These are phyloP conservation scores for Beauveria varroae DNA, from an alignment of 2,329 filamentous ascomycete genomes.

Conservation along the genomic window DNA sequence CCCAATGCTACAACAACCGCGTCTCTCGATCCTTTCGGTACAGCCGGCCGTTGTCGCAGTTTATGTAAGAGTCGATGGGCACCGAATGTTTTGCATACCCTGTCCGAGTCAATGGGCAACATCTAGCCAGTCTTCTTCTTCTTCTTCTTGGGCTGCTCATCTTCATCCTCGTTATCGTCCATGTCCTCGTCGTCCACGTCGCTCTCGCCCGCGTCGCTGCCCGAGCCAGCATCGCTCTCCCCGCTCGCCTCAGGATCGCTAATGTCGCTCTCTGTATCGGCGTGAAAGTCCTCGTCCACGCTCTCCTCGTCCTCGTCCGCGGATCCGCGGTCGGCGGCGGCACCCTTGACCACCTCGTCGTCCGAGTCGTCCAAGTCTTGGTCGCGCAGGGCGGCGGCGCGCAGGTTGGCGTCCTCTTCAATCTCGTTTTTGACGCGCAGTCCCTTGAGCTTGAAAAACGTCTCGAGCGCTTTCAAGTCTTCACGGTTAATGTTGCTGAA, in stretches of 20 bases:
- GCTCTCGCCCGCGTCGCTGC: conserved; percentile 42
- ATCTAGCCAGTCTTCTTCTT: conserved; percentile 35
- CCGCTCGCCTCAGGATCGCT: conserved; percentile 92
- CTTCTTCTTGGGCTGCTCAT: conserved; percentile 45
- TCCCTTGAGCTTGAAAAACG: conserved; percentile 94
- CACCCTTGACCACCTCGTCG: conserved; percentile 62
- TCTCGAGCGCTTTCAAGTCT: conserved; percentile 92
- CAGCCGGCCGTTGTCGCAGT: too few species aligned
- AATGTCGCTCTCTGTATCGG: conserved; percentile 87
- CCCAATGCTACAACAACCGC: not conserved
- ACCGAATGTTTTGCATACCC: not conserved
- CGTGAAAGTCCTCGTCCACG: conserved; percentile 91
- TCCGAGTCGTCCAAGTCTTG: conserved; percentile 79
- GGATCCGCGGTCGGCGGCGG: conserved; percentile 70
- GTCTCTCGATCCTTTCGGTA: not conserved
- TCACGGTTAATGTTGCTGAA: conserved; percentile 99
- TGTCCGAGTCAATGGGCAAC: not conserved
- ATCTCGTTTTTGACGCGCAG: conserved; percentile 98
- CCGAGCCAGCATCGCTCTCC: conserved; percentile 57
- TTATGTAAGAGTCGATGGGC: not conserved
- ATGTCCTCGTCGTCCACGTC: conserved; percentile 40
- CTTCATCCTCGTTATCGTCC: conserved; percentile 35
- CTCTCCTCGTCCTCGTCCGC: conserved; percentile 96
- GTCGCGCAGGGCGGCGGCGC: conserved; percentile 76
- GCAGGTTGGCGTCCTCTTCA: conserved; percentile 76